A percentile compares a stretch with the other conserved stretches of the same genome.
Conservation (phyloP, 441 rosid species). For the Mallotus japonicus region DNA sequence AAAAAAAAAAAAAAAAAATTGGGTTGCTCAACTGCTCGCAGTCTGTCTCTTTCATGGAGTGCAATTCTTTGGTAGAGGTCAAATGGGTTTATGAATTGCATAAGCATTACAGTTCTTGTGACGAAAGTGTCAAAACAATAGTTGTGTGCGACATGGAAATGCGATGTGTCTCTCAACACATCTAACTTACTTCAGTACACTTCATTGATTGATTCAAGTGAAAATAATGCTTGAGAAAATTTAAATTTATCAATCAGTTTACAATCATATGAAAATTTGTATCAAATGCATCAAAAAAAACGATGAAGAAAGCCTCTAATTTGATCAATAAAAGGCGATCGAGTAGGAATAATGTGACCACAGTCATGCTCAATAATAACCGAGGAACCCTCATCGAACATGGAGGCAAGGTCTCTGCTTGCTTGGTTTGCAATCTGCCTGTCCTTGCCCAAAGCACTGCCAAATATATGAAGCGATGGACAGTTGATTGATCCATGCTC, state of each 20-base stretch:
- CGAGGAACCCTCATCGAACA: conserved; percentile 55
- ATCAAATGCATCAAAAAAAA: conserved; percentile 40
- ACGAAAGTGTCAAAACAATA: too few species aligned
- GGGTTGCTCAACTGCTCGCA: too few species aligned
- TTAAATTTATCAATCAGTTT: neutral
- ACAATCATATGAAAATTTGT: neutral
- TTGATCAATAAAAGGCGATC: conserved; percentile 64
- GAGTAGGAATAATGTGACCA: conserved; percentile 87
- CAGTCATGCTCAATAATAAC: conserved; percentile 66
- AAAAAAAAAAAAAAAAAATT: too few species aligned
- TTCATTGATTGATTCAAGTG: neutral
- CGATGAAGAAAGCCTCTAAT: conserved; percentile 63
- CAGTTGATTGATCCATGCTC: conserved; percentile 42
- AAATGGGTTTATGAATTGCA: too few species aligned
- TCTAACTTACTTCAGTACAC: too few species aligned
- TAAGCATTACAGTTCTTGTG: too few species aligned
- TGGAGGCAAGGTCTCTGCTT: conserved; percentile 56
- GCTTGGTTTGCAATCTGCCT: conserved; percentile 69
- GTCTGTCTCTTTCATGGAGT: too few species aligned
- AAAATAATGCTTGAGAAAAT: neutral
- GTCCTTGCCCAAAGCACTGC: conserved; percentile 62
- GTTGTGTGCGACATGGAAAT: too few species aligned
- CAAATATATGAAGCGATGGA: conserved; percentile 90
- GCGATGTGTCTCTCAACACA: too few species aligned
- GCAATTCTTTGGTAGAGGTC: too few species aligned